Evolutionary conservation across 768 basidiomycete genomes (phyloP).

Genomic region (Sporobolomyces pararoseus): DNA sequence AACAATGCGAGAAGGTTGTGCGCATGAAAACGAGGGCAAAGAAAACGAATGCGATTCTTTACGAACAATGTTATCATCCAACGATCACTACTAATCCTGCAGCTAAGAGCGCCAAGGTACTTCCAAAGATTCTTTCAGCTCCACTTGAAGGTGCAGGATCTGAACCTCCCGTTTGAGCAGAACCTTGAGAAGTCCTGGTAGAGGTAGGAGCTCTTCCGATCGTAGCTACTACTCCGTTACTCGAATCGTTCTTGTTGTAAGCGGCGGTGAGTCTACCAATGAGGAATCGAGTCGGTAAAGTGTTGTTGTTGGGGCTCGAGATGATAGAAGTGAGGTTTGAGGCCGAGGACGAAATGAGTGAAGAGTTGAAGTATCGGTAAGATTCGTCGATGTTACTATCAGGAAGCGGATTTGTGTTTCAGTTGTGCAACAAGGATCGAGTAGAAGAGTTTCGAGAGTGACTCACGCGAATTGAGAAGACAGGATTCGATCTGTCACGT

Average conservation of each 20-base stretch:
- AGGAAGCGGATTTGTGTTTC: too few species aligned
- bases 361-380: conserved; percentile 24
- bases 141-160: background rate
- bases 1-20: too few species aligned
- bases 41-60: too few species aligned
- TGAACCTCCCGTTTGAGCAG: background rate
- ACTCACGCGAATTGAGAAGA: conserved; percentile 3
- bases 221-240: conserved; percentile 29
- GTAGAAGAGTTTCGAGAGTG: background rate
- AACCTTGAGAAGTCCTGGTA: background rate
- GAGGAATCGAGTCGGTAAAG: background rate
- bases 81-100: background rate
- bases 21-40: too few species aligned
- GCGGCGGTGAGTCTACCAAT: conserved; percentile 4
- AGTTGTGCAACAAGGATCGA: background rate
- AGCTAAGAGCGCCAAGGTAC: background rate
- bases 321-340: background rate
- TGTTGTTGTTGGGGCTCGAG: background rate
- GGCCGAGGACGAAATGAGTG: background rate
- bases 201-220: conserved; percentile 18
- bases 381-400: conserved; percentile 9
- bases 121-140: background rate
- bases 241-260: background rate
- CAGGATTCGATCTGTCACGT: background rate
- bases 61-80: too few species aligned